Evolutionary conservation across 148 eudicot species (phyloP).

Genomic region (Chenopodium album): DNA sequence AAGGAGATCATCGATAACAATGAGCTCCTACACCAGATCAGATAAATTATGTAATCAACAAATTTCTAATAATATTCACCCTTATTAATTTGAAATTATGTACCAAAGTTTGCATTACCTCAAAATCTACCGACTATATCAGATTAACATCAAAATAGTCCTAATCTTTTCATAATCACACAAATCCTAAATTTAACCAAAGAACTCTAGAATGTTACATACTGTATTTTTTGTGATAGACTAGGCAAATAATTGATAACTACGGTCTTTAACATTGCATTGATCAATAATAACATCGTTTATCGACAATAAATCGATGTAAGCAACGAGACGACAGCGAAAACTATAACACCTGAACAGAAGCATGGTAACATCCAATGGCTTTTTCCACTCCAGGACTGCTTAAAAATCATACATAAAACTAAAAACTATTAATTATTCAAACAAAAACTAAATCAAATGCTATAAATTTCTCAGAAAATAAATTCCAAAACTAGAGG

Average conservation of each 20-base stretch:
- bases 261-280: neutral
- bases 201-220: too few relatives aligned
- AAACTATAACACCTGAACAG: slow-evolving; percentile 64
- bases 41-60: slow-evolving; percentile 15
- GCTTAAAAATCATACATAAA: neutral
- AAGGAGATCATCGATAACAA: slow-evolving; percentile 90
- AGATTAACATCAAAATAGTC: too few relatives aligned
- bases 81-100: neutral
- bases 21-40: slow-evolving; percentile 62
- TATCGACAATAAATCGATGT: neutral
- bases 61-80: neutral
- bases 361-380: slow-evolving; percentile 74
- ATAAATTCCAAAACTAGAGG: neutral
- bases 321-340: neutral
- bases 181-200: too few relatives aligned
- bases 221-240: too few relatives aligned
- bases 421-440: neutral
- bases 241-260: too few relatives aligned
- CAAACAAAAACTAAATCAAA: neutral
- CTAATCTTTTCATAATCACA: too few relatives aligned
- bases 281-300: neutral
- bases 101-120: slow-evolving; percentile 3
- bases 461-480: neutral
- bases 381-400: slow-evolving; percentile 49
- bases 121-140: neutral